These are phyloP conservation scores for Heliosperma pusillum DNA, from an alignment of 148 eudicot genomes.

Conservation along the genomic window DNA sequence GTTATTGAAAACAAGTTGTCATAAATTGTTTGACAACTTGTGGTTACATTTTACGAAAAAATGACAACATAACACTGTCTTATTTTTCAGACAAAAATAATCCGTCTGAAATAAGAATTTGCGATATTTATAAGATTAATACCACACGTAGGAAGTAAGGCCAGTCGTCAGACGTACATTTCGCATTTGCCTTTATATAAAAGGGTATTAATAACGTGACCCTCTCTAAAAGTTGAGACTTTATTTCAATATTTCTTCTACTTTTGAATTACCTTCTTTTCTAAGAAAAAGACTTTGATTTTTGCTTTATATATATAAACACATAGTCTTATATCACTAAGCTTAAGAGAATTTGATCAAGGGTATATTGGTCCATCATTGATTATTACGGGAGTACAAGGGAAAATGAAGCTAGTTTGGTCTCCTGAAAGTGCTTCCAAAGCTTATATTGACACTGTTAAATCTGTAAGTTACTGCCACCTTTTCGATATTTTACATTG, in stretches of 20 bases:
- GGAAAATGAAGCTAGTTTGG: constrained; percentile 79
- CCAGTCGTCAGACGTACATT: background rate
- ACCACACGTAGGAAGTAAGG: constrained; percentile 8
- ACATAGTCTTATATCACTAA: background rate
- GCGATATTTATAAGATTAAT: background rate
- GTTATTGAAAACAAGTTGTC: too few relatives aligned
- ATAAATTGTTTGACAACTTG: too few relatives aligned
- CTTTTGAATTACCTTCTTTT: background rate
- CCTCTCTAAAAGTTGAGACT: background rate
- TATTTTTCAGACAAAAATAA: too few relatives aligned
- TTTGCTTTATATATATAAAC: background rate
- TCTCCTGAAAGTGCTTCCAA: constrained; percentile 72
- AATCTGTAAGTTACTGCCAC: constrained; percentile 49
- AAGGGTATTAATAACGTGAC: background rate
- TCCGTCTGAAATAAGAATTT: too few relatives aligned
- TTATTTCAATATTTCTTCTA: background rate
- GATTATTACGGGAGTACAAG: background rate
- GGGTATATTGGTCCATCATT: background rate
- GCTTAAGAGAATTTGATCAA: background rate
- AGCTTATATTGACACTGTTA: constrained; percentile 76
- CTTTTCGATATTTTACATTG: background rate
- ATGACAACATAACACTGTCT: too few relatives aligned
- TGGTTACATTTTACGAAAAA: too few relatives aligned
- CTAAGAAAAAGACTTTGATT: background rate
- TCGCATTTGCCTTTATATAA: background rate